Percentiles rank a stretch among this genome's conserved stretches.
Conservation (phyloP, 1,284 basidiomycete species). For the Ganoderma resinaceum region DNA sequence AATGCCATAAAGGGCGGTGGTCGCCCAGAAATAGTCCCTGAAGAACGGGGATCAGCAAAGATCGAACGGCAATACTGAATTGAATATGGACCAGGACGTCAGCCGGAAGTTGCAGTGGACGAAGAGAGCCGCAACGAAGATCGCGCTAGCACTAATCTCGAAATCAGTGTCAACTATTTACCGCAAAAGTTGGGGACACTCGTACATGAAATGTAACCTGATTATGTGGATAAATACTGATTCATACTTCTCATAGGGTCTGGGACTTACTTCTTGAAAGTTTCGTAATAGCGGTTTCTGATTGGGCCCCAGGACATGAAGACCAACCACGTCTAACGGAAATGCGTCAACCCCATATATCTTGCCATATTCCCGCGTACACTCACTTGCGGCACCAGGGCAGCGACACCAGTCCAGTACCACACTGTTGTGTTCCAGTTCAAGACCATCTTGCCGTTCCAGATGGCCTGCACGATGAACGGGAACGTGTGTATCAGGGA, state of each 20-base stretch:
- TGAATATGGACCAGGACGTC: slow-evolving; percentile 32
- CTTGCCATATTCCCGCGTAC: not conserved
- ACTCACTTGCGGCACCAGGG: slow-evolving; percentile 44
- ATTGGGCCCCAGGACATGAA: slow-evolving; percentile 44
- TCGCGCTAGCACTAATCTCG: slow-evolving; percentile 33
- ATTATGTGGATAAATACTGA: not conserved
- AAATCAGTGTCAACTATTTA: not conserved
- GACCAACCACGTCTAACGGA: slow-evolving; percentile 23
- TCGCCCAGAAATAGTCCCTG: slow-evolving; percentile 48
- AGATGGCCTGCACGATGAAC: slow-evolving; percentile 40
- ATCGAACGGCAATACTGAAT: not conserved
- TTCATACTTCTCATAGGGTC: slow-evolving; percentile 16
- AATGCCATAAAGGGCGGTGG: slow-evolving; percentile 42
- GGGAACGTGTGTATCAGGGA: slow-evolving; percentile 47
- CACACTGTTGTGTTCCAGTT: slow-evolving; percentile 34
- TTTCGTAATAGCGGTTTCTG: slow-evolving; percentile 47
- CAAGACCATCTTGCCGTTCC: slow-evolving; percentile 33
- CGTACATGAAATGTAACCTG: slow-evolving; percentile 18
- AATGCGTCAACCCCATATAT: not conserved
- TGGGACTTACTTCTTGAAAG: slow-evolving; percentile 47
- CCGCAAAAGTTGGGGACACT: not conserved
- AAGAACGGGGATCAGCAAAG: not conserved
- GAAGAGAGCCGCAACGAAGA: slow-evolving; percentile 46
- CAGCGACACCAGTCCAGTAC: slow-evolving; percentile 48
- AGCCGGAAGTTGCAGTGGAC: slow-evolving; percentile 45